Conservation (phyloP, 1,284 basidiomycete genomes). For the Phellopilus nigrolimitatus region DNA sequence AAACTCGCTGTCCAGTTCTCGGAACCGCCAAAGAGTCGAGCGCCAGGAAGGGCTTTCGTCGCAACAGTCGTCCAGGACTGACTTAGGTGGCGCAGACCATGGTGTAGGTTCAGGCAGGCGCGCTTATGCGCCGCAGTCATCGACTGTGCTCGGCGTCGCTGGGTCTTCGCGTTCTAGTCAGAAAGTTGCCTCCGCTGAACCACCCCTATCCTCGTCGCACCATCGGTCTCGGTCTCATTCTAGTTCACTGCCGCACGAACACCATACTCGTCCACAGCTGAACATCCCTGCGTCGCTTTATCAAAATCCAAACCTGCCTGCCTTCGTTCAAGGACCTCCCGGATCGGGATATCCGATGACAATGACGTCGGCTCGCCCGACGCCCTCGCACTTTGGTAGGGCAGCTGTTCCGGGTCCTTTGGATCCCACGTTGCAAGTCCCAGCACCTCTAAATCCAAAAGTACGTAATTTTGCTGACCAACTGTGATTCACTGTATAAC, state of each 20-base stretch:
- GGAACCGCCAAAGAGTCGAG: constrained; percentile 1
- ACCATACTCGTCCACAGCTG: constrained; percentile 12
- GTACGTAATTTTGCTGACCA: constrained; percentile 6
- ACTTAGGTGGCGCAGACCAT: constrained; percentile 15
- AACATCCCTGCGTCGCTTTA: constrained; percentile 17
- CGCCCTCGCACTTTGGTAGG: constrained; percentile 1
- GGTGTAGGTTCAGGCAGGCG: constrained; percentile 17
- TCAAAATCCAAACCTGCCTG: constrained; percentile 15
- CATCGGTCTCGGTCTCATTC: constrained; percentile 14
- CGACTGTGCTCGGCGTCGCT: constrained; percentile 5
- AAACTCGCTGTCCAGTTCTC: neutral
- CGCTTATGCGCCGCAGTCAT: constrained; percentile 8
- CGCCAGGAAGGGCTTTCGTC: constrained; percentile 15
- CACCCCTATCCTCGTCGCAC: constrained; percentile 15
- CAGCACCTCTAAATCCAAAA: constrained; percentile 19
- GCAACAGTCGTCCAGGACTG: constrained; percentile 18
- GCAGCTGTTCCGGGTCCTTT: constrained; percentile 11
- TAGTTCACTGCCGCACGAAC: constrained; percentile 10
- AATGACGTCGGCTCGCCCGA: constrained; percentile 14
- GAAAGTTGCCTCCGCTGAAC: neutral
- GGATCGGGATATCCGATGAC: constrained; percentile 19
- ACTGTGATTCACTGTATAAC: neutral
- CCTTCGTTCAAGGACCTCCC: constrained; percentile 19
- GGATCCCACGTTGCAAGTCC: constrained; percentile 13
- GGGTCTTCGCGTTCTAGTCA: constrained; percentile 10